These are phyloP conservation scores for Dysphania ambrosioides DNA, from an alignment of 148 eudicot genomes.

Conservation along the genomic window DNA sequence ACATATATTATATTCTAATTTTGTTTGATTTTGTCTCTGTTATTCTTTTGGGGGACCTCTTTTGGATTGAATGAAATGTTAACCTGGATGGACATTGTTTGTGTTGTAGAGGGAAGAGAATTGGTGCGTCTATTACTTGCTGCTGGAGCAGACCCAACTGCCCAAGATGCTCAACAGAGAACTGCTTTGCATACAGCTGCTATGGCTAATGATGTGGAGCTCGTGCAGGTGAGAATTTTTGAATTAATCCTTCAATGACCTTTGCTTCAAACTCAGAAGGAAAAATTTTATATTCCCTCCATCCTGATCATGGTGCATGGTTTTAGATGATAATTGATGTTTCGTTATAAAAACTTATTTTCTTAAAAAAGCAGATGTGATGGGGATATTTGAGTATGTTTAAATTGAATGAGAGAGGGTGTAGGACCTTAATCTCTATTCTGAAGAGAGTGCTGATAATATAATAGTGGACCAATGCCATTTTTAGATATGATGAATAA, in stretches of 20 bases:
- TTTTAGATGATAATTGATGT: too few species aligned
- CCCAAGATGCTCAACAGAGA: slow-evolving; percentile 78
- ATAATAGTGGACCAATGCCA: too few species aligned
- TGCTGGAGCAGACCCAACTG: slow-evolving; percentile 88
- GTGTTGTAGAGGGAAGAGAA: slow-evolving; percentile 84
- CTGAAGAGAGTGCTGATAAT: too few species aligned
- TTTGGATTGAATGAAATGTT: slow-evolving; percentile 6
- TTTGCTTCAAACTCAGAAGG: background rate
- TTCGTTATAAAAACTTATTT: too few species aligned
- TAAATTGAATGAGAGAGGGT: too few species aligned
- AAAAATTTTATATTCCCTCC: too few species aligned
- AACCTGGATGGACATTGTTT: slow-evolving; percentile 5
- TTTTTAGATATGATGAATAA: too few species aligned
- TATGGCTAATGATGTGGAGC: slow-evolving; percentile 84
- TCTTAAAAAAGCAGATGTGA: too few species aligned
- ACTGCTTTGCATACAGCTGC: slow-evolving; percentile 92
- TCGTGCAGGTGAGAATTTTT: slow-evolving; percentile 60
- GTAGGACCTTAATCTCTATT: too few species aligned
- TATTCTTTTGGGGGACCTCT: background rate
- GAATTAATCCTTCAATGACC: background rate
- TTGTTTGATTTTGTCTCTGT: background rate
- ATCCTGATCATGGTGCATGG: too few species aligned
- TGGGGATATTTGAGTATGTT: too few species aligned
- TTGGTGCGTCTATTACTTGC: slow-evolving; percentile 73
- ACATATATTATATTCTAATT: too few species aligned